phyloP scores from a whole-genome alignment of 495 filamentous ascomycete species.

The Neurospora discreta region DNA sequence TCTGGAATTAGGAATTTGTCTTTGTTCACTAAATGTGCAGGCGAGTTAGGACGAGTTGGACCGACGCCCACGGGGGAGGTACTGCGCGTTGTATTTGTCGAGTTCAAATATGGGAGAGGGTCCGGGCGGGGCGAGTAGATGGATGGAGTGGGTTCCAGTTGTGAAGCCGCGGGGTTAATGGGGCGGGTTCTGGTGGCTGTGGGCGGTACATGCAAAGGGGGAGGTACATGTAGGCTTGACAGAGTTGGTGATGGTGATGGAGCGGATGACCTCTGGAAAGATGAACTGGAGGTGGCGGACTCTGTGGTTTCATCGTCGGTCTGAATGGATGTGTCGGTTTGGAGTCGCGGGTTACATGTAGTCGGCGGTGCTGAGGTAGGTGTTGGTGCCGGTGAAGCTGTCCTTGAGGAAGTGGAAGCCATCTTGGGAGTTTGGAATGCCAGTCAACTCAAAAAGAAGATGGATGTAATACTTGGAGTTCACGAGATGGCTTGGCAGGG shows the following conservation, averaged over 20 bases:
- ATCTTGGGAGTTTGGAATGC: background rate
- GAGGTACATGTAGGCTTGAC: background rate
- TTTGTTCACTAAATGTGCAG: background rate
- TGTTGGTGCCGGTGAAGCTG: background rate
- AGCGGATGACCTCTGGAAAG: background rate
- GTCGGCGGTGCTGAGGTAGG: rapidly evolving
- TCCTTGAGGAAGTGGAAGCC: background rate
- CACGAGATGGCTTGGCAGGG: background rate
- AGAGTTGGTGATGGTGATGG: background rate
- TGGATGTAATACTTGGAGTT: background rate
- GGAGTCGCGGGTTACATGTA: background rate
- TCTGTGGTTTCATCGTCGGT: background rate
- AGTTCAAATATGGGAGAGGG: background rate
- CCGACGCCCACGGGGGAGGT: background rate
- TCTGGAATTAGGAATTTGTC: background rate
- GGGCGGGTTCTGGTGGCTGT: too few relatives aligned
- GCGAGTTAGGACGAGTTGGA: background rate
- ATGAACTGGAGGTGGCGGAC: background rate
- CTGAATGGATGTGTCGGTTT: background rate
- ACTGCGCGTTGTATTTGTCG: background rate
- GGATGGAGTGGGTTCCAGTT: background rate
- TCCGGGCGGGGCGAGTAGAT: background rate
- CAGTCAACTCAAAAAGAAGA: background rate
- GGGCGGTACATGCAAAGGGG: too few relatives aligned
- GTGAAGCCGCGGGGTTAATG: background rate